Percentiles rank a stretch among this genome's conserved stretches.
Conservation (phyloP, 2,329 filamentous ascomycete species). For the Tolypocladium album region DNA sequence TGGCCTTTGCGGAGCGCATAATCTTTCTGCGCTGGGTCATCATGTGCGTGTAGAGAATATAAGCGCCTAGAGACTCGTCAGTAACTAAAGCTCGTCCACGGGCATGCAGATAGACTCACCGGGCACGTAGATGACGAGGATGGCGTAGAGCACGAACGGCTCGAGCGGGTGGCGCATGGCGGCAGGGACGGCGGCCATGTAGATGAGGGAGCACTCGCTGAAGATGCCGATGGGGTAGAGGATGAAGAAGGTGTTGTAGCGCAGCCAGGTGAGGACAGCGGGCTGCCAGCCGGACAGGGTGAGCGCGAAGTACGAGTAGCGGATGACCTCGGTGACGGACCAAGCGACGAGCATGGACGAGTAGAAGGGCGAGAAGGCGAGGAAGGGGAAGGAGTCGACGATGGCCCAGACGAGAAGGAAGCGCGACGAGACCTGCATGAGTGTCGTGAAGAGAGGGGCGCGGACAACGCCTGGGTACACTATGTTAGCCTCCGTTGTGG, state of each 20-base stretch:
- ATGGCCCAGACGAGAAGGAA: conserved; percentile 85
- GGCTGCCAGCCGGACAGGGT: conserved; percentile 56
- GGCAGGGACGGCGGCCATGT: conserved; percentile 53
- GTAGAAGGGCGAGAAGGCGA: conserved; percentile 54
- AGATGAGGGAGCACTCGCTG: conserved; percentile 78
- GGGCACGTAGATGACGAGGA: conserved; percentile 69
- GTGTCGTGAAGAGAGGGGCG: conserved; percentile 72
- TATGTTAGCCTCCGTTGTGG: background rate
- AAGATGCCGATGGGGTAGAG: conserved; percentile 87
- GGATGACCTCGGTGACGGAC: conserved; percentile 83
- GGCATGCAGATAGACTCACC: conserved; percentile 39
- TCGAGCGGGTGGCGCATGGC: conserved; percentile 32
- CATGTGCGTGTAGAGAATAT: conserved; percentile 90
- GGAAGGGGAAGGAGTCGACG: conserved; percentile 60
- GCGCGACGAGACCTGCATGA: conserved; percentile 81
- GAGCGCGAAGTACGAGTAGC: conserved; percentile 84
- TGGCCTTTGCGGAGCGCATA: conserved; percentile 48
- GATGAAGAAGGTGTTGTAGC: conserved; percentile 87
- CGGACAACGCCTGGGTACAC: conserved; percentile 60
- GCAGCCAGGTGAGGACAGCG: conserved; percentile 60
- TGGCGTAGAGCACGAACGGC: conserved; percentile 49
- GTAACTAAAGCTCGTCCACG: background rate
- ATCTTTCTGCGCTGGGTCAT: conserved; percentile 79
- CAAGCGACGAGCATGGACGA: conserved; percentile 75
- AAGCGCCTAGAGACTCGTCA: conserved; percentile 42